These are phyloP conservation scores for Penicillium sp. DNA, from an alignment of 2,329 filamentous ascomycete species.

Conservation along the genomic window DNA sequence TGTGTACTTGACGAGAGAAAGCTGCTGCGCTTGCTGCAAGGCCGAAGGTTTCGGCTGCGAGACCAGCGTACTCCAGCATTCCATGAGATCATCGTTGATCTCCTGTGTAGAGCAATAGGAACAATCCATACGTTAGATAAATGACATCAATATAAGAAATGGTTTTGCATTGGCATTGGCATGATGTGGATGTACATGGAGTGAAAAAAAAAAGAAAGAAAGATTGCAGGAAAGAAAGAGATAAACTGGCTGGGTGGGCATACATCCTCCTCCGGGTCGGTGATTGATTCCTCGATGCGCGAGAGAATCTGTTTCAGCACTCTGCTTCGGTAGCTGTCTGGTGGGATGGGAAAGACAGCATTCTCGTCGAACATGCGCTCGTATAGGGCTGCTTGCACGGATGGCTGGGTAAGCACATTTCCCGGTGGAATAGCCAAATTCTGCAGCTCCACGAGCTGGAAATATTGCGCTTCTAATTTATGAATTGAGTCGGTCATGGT, in stretches of 20 bases:
- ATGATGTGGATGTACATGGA: slow-evolving; percentile 13
- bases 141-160: not conserved
- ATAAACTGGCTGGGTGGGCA: slow-evolving; percentile 19
- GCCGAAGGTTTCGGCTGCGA: slow-evolving; percentile 64
- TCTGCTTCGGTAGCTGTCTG: slow-evolving; percentile 66
- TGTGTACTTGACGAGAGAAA: slow-evolving; percentile 72
- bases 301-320: slow-evolving; percentile 71
- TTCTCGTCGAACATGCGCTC: slow-evolving; percentile 63
- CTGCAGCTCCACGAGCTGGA: slow-evolving; percentile 67
- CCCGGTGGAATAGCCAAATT: slow-evolving; percentile 63
- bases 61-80: slow-evolving; percentile 64
- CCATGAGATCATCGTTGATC: slow-evolving; percentile 78
- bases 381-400: slow-evolving; percentile 67
- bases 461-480: slow-evolving; percentile 65
- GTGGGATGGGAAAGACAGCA: slow-evolving; percentile 58
- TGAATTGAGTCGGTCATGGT: slow-evolving; percentile 29
- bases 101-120: slow-evolving; percentile 55
- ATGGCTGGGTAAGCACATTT: slow-evolving; percentile 57
- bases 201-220: slow-evolving; percentile 1
- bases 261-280: slow-evolving; percentile 86
- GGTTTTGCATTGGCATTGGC: slow-evolving; percentile 7
- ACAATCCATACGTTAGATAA: slow-evolving; percentile 8
- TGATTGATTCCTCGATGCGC: slow-evolving; percentile 70
- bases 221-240: slow-evolving; percentile 11
- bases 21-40: slow-evolving; percentile 64